phyloP scores from a whole-genome alignment of 805 yeast genomes.

The Kazachstania bromeliacearum region DNA sequence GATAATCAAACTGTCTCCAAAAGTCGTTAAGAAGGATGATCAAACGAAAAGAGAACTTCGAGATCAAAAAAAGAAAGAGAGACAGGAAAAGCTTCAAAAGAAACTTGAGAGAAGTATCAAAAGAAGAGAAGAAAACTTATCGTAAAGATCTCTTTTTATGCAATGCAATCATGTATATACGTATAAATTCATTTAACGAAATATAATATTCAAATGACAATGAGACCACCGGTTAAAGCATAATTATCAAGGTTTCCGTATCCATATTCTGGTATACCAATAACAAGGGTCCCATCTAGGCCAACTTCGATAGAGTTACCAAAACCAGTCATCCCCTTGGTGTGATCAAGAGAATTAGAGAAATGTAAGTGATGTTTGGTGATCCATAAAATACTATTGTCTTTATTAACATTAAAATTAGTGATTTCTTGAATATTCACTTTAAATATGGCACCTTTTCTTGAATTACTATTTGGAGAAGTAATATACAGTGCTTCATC shows the following conservation, averaged over 20 bases:
- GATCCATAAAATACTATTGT: neutral
- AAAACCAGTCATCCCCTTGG: constrained; percentile 35
- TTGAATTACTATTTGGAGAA: constrained; percentile 33
- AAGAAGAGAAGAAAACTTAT: neutral
- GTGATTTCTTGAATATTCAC: constrained; percentile 20
- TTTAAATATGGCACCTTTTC: constrained; percentile 39
- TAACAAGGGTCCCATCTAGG: constrained; percentile 23
- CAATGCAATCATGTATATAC: neutral
- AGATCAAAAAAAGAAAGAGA: constrained; percentile 28
- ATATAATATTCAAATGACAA: constrained; percentile 2
- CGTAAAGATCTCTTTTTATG: neutral
- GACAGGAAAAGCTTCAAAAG: constrained; percentile 27
- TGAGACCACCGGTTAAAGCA: constrained; percentile 28
- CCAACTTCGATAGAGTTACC: constrained; percentile 33
- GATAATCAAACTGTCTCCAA: constrained; percentile 22
- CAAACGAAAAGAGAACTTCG: constrained; percentile 27
- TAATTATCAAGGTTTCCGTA: constrained; percentile 24
- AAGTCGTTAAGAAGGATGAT: constrained; percentile 13
- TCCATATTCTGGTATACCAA: constrained; percentile 34
- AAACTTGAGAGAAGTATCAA: constrained; percentile 16
- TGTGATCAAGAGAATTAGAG: constrained; percentile 4
- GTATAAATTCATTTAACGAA: too few relatives aligned
- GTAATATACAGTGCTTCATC: constrained; percentile 29
- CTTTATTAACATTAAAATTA: constrained; percentile 1
- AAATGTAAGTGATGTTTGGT: neutral